These are phyloP conservation scores for Globomyces sp. DNA, from an alignment of 371 early-diverging fungal species.

Conservation along the genomic window DNA sequence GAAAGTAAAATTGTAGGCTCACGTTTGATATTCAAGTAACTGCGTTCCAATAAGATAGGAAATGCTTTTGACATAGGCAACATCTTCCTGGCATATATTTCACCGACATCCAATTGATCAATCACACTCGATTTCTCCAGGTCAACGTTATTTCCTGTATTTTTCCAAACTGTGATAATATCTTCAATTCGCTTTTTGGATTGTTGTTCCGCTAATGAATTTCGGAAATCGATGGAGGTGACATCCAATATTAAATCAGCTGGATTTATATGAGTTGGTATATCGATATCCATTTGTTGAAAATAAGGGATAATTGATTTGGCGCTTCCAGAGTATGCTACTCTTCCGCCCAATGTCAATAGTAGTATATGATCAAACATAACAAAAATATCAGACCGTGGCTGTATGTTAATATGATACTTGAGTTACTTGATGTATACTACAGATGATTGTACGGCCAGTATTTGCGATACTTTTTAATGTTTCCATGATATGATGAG, in stretches of 20 bases:
- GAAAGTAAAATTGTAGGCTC: slow-evolving; percentile 24
- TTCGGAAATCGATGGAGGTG: slow-evolving; percentile 37
- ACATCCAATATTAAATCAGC: slow-evolving; percentile 47
- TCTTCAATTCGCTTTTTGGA: slow-evolving; percentile 28
- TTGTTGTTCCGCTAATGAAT: slow-evolving; percentile 21
- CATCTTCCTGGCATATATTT: too few species aligned
- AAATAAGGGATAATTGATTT: slow-evolving; percentile 41
- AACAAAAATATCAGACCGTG: too few species aligned
- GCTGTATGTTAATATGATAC: too few species aligned
- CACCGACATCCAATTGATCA: too few species aligned
- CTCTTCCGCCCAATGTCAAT: slow-evolving; percentile 24
- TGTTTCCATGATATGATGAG: slow-evolving; percentile 5
- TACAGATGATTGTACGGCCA: slow-evolving; percentile 82
- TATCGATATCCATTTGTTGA: slow-evolving; percentile 19
- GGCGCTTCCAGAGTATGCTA: neutral
- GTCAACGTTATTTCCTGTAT: slow-evolving; percentile 24
- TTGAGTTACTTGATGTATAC: slow-evolving; percentile 66
- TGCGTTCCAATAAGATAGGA: too few species aligned
- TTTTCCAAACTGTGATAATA: slow-evolving; percentile 30
- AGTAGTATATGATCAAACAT: too few species aligned
- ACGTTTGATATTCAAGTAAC: too few species aligned
- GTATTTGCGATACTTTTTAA: neutral
- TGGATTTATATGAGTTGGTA: slow-evolving; percentile 46
- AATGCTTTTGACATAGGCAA: too few species aligned
- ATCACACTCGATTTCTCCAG: too few species aligned